Base-by-base conservation (phyloP, 306 rosid species). In the Cajanus cajan region DNA sequence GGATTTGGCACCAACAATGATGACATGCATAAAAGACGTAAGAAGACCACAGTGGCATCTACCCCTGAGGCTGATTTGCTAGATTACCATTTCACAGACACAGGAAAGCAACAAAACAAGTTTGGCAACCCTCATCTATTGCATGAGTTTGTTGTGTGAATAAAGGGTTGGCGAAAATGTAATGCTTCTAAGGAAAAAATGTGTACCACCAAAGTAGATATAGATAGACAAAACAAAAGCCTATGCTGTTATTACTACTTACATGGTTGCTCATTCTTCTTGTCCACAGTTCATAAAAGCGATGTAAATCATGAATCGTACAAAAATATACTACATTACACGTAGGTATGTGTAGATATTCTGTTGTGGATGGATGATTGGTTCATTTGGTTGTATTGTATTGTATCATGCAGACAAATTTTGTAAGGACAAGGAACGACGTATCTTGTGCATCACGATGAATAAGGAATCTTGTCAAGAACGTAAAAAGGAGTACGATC, bases 81-180 rank as follows among this genome's bases (percentile, higher is more conserved):
- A 54, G 98, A 89, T 67, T 90, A 89, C 73, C 92, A 90, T 52
- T 87, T 88, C 80, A 67, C 83, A 44, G 97, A 92, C 39, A 25
- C 82, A 18, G 97, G 82, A 77, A 88, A 91, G 83, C 93, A 88
- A 71, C 90, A 88, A n/a, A 87, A 82, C 92, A 90, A 90, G 88
- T 90, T 88, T 77, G 83, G 86, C 57, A 90, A 84, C 64, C 79
- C 95, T 71, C 93, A 88, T 74, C 73, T 90, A 79, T 76, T 92
- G 50, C 97, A 86, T 40, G 97, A 94, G 89, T 90, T 94, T 89
- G 95, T 92, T 66, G 93, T 91, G 66, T 86, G 84, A 88, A 66
- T 22, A 41, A 44, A 69, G 28, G 9, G 2, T 59, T 34, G 58
- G 24, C 11, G 10, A 47, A 72, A 70, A 74, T 63, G 19, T 34